phyloP scores from a whole-genome alignment of 495 filamentous ascomycete genomes.

The Lindgomyces ingoldianus region DNA sequence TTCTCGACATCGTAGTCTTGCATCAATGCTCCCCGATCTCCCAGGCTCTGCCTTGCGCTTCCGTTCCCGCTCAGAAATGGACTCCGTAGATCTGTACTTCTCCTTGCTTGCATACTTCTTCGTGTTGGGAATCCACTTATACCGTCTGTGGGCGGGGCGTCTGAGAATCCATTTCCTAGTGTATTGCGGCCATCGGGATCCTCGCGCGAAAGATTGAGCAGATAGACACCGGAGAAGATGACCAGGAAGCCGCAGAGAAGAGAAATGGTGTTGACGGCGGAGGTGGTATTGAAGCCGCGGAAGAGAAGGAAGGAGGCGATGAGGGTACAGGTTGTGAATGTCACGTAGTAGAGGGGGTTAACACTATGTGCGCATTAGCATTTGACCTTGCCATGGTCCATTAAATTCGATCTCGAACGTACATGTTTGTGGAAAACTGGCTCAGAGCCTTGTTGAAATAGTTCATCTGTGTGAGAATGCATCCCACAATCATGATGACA shows the following conservation, averaged over 20 bases:
- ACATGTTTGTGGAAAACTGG: constrained; percentile 97
- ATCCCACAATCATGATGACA: constrained; percentile 84
- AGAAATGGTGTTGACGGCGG: constrained; percentile 90
- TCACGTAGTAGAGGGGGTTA: constrained; percentile 98
- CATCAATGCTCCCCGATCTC: constrained; percentile 78
- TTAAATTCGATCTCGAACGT: constrained; percentile 45
- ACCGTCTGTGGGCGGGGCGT: constrained; percentile 86
- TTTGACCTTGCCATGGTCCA: background rate
- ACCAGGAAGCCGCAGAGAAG: constrained; percentile 91
- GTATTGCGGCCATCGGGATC: constrained; percentile 79
- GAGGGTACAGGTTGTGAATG: constrained; percentile 95
- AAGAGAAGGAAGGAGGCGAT: constrained; percentile 97
- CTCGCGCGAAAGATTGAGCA: constrained; percentile 87
- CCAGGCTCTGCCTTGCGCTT: constrained; percentile 24
- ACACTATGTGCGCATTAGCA: constrained; percentile 61
- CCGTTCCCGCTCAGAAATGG: constrained; percentile 25
- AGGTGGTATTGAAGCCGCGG: constrained; percentile 93
- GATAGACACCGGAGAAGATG: constrained; percentile 96
- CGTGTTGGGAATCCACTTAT: constrained; percentile 86
- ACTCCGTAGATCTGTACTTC: constrained; percentile 62
- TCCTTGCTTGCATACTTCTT: constrained; percentile 84
- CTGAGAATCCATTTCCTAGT: constrained; percentile 61
- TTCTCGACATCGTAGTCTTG: constrained; percentile 71
- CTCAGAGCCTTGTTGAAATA: constrained; percentile 99
- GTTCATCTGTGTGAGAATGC: constrained; percentile 98